A percentile compares a stretch with the other conserved stretches of the same genome.
phyloP scores from a whole-genome alignment of 2,329 filamentous ascomycete species.

The Phaeosphaeriaceae sp. region DNA sequence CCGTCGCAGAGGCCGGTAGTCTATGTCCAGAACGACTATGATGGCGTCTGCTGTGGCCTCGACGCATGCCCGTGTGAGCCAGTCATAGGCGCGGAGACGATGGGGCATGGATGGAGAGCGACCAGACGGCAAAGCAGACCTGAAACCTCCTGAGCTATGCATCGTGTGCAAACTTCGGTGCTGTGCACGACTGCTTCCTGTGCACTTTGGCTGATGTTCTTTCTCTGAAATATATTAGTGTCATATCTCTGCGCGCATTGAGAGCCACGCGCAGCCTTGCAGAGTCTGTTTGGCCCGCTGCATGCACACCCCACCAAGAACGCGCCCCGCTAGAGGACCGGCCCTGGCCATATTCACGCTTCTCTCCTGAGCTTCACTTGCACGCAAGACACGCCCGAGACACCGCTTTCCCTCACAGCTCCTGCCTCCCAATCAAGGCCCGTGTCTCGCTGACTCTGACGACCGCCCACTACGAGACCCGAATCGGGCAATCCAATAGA shows the following conservation, averaged over 20 bases:
- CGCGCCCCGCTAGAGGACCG: constrained; percentile 29
- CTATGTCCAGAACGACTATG: neutral
- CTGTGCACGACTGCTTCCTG: neutral
- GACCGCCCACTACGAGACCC: constrained; percentile 26
- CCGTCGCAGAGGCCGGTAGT: neutral
- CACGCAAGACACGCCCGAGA: constrained; percentile 25
- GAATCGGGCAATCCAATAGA: constrained; percentile 48
- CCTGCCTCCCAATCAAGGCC: constrained; percentile 29
- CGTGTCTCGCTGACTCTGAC: constrained; percentile 18
- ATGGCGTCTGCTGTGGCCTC: neutral
- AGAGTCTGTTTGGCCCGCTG: constrained; percentile 28
- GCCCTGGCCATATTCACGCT: constrained; percentile 23
- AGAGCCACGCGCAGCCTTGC: constrained; percentile 20
- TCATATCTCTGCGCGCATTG: neutral
- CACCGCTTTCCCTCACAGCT: constrained; percentile 16
- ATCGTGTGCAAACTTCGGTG: constrained; percentile 6
- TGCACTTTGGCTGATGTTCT: neutral
- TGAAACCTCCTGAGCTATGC: constrained; percentile 30
- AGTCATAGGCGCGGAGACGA: constrained; percentile 11
- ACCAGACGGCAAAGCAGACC: constrained; percentile 14
- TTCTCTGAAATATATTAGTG: neutral
- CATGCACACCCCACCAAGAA: constrained; percentile 22
- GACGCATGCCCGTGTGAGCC: neutral
- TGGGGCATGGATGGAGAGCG: constrained; percentile 27
- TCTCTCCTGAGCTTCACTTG: constrained; percentile 26